Evolutionary conservation across 305 asterid species (phyloP).

Genomic region (Fraxinus nigra): DNA sequence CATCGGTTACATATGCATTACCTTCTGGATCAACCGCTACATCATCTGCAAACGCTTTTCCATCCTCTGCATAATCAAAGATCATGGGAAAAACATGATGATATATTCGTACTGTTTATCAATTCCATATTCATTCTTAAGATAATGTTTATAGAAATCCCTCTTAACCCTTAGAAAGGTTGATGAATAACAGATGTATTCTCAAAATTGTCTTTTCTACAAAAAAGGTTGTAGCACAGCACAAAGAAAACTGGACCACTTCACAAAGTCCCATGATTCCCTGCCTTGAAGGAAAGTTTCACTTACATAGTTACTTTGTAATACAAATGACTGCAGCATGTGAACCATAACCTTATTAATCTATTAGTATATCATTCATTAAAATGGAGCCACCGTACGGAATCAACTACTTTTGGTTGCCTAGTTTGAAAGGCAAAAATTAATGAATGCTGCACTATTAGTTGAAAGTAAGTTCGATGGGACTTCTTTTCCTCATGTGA

Average conservation of each 20-base stretch:
- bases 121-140: neutral
- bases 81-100: neutral
- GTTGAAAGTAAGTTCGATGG: neutral
- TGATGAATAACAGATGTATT: neutral
- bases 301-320: neutral
- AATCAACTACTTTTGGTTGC: slow-evolving; percentile 1
- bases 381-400: neutral
- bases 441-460: neutral
- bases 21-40: slow-evolving; percentile 81
- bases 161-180: neutral
- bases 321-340: neutral
- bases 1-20: slow-evolving; percentile 71
- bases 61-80: slow-evolving; percentile 48
- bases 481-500: neutral
- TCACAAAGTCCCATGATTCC: neutral
- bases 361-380: neutral
- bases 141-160: neutral
- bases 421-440: neutral
- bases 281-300: neutral
- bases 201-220: neutral
- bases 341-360: neutral
- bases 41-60: slow-evolving; percentile 71
- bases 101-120: neutral
- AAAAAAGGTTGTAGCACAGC: neutral
- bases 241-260: neutral